These are phyloP conservation scores for Pseudocercospora macadamiae DNA, from an alignment of 2,329 filamentous ascomycete species.

Conservation along the genomic window DNA sequence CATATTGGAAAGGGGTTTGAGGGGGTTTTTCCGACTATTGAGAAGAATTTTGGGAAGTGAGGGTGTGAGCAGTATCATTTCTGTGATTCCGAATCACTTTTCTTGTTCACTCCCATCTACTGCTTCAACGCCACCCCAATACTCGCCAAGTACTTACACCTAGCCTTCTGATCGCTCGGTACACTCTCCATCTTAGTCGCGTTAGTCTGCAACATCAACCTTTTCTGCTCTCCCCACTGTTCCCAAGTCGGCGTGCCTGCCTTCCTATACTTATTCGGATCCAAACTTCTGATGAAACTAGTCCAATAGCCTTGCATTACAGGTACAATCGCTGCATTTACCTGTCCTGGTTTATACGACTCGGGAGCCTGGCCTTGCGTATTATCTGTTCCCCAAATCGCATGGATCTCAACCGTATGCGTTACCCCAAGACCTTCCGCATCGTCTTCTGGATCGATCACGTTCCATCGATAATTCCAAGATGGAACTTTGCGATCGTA, in stretches of 20 bases:
- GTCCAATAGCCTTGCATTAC: conserved; percentile 73
- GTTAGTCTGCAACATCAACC: conserved; percentile 45
- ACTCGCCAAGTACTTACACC: conserved; percentile 54
- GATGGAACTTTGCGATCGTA: conserved; percentile 46
- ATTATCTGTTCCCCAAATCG: conserved; percentile 68
- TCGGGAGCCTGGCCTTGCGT: conserved; percentile 52
- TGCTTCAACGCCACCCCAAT: conserved; percentile 56
- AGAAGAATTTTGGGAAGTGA: conserved; percentile 14
- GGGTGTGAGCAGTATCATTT: too few relatives aligned
- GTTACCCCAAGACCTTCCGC: conserved; percentile 59
- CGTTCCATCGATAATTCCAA: conserved; percentile 73
- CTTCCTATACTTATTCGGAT: conserved; percentile 64
- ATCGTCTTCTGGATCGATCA: conserved; percentile 60
- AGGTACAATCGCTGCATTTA: conserved; percentile 61
- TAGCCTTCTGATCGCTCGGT: conserved; percentile 40
- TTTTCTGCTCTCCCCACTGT: conserved; percentile 42
- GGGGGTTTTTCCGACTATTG: conserved; percentile 3
- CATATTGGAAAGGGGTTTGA: conserved; percentile 2
- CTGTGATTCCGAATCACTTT: too few relatives aligned
- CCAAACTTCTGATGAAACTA: conserved; percentile 67
- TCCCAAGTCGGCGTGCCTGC: conserved; percentile 57
- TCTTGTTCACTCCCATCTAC: too few relatives aligned
- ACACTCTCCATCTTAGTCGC: conserved; percentile 46
- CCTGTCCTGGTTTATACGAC: conserved; percentile 57
- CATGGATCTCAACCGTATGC: conserved; percentile 68